Conservation (phyloP, 805 yeast species). For the Danielia oregonensis region DNA sequence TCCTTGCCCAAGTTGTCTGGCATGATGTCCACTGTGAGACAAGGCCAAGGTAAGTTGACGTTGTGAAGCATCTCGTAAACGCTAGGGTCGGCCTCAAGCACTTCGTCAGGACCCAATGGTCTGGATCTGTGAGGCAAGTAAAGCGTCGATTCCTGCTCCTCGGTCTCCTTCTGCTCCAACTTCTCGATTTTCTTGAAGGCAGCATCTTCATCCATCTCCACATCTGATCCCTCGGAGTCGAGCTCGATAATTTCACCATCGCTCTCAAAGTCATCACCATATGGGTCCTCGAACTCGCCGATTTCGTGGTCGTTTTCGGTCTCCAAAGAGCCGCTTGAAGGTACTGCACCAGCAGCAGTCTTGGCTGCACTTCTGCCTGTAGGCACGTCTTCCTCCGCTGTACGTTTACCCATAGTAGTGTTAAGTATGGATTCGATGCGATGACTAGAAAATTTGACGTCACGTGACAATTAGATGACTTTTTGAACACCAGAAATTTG, state of each 20-base stretch:
- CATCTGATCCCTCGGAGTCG: slow-evolving; percentile 48
- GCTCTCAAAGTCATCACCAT: slow-evolving; percentile 89
- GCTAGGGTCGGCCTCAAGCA: slow-evolving; percentile 91
- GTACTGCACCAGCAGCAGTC: slow-evolving; percentile 34
- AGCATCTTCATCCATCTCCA: slow-evolving; percentile 33
- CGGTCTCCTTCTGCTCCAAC: slow-evolving; percentile 30
- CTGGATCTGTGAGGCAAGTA: slow-evolving; percentile 86
- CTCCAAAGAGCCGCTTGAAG: slow-evolving; percentile 27
- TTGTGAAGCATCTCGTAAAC: slow-evolving; percentile 96
- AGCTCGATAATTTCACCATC: slow-evolving; percentile 85
- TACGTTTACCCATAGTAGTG: slow-evolving; percentile 12
- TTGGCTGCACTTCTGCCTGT: slow-evolving; percentile 30
- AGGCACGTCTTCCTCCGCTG: slow-evolving; percentile 15
- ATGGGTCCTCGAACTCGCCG: slow-evolving; percentile 86
- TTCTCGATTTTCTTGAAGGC: slow-evolving; percentile 37
- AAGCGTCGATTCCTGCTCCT: slow-evolving; percentile 40
- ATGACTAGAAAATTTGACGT: background rate
- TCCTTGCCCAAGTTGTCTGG: slow-evolving; percentile 86
- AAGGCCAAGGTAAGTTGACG: slow-evolving; percentile 95
- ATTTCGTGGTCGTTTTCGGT: slow-evolving; percentile 49
- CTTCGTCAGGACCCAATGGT: slow-evolving; percentile 94
- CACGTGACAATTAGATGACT: slow-evolving; percentile 1
- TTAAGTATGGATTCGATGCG: slow-evolving; percentile 5
- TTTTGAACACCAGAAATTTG: too few species aligned
- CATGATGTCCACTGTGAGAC: slow-evolving; percentile 82